These are phyloP conservation scores for Eimeria necatrix DNA, from an alignment of 169 alveolate species.

Conservation along the genomic window DNA sequence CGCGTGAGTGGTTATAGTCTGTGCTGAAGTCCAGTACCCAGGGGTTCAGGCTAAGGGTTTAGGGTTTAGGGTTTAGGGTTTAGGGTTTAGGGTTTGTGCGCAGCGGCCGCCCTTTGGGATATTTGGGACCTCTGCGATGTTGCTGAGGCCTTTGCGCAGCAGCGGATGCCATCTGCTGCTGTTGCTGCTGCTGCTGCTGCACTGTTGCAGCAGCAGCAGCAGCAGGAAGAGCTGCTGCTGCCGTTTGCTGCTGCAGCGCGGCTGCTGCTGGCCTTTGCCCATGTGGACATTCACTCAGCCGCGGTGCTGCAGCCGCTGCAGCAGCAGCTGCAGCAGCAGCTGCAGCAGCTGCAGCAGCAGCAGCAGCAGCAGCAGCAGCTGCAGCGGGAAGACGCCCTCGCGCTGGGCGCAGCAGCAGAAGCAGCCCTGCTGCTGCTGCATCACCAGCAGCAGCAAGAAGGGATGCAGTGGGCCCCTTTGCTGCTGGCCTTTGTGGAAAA, in stretches of 20 bases:
- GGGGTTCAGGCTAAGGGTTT: neutral
- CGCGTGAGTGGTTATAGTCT: too few species aligned
- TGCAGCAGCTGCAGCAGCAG: slow-evolving; percentile 38
- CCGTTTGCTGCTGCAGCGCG: slow-evolving; percentile 49
- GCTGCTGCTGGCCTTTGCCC: slow-evolving; percentile 50
- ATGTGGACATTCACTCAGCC: neutral
- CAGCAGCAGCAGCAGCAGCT: slow-evolving; percentile 50
- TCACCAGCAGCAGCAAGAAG: neutral
- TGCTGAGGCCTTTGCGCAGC: slow-evolving; percentile 26
- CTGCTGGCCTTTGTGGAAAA: slow-evolving; percentile 1
- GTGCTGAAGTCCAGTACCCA: neutral
- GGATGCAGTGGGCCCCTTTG: neutral
- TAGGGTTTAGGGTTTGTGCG: slow-evolving; percentile 13
- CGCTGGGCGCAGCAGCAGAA: slow-evolving; percentile 3
- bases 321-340: neutral
- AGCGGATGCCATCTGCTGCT: slow-evolving; percentile 34
- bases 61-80: slow-evolving; percentile 44
- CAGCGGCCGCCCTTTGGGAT: neutral
- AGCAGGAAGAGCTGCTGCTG: slow-evolving; percentile 43
- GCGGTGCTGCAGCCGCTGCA: slow-evolving; percentile 30
- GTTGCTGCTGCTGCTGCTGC: neutral
- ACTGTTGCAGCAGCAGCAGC: neutral
- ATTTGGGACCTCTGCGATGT: neutral
- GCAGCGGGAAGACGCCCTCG: slow-evolving; percentile 25
- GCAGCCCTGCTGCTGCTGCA: slow-evolving; percentile 31